These are phyloP conservation scores for Stipa capillata DNA, from an alignment of 176 grass and related monocot species.

Conservation along the genomic window DNA sequence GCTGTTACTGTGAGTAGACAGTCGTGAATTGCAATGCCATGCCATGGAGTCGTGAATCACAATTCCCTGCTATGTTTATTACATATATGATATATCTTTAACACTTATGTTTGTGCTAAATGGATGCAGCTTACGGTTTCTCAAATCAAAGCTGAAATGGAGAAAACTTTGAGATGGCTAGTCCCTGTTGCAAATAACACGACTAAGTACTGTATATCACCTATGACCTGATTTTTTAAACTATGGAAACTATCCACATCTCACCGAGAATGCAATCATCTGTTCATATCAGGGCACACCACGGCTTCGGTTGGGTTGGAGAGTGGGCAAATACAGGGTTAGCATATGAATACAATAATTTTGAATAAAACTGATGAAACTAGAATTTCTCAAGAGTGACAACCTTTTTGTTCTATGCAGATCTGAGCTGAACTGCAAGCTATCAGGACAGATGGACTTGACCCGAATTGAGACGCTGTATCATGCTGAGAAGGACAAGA, in stretches of 20 bases:
- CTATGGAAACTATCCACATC: neutral
- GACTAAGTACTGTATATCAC: constrained; percentile 54
- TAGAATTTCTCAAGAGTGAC: neutral
- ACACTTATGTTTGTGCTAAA: constrained; percentile 25
- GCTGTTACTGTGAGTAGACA: neutral
- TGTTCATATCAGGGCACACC: constrained; percentile 71
- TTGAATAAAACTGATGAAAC: constrained; percentile 5
- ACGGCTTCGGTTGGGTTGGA: constrained; percentile 96
- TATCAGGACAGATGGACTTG: constrained; percentile 50
- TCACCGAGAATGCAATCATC: constrained; percentile 21
- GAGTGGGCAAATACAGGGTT: constrained; percentile 97
- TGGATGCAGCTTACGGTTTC: constrained; percentile 59
- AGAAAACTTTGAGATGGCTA: constrained; percentile 86
- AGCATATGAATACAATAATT: constrained; percentile 27
- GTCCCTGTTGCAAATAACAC: constrained; percentile 83
- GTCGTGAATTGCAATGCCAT: neutral
- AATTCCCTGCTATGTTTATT: neutral
- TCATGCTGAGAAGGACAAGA: constrained; percentile 84
- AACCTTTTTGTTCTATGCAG: constrained; percentile 25
- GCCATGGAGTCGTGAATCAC: neutral
- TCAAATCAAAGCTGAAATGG: constrained; percentile 96
- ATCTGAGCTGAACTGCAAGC: constrained; percentile 56
- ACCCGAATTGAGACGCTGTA: constrained; percentile 77
- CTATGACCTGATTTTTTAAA: constrained; percentile 4
- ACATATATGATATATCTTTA: neutral